These are phyloP conservation scores for Tetracladium maxilliforme DNA, from an alignment of 2,329 filamentous ascomycete species.

Conservation along the genomic window DNA sequence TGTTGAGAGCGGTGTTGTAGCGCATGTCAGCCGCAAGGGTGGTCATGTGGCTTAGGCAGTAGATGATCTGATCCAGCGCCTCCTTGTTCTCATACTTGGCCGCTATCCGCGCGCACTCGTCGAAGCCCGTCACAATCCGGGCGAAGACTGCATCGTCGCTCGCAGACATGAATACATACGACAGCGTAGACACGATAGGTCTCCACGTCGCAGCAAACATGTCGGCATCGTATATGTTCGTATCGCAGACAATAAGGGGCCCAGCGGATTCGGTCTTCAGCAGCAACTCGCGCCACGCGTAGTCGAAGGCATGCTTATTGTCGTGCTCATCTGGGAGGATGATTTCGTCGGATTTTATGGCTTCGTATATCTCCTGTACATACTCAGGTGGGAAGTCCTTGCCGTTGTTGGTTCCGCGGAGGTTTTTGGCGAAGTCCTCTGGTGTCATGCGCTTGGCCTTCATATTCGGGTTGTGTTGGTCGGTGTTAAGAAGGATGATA, in stretches of 20 bases:
- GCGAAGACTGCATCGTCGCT: constrained; percentile 89
- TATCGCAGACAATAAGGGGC: constrained; percentile 65
- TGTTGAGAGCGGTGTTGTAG: constrained; percentile 80
- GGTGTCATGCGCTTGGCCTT: constrained; percentile 68
- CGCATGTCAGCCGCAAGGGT: constrained; percentile 64
- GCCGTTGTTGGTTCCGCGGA: constrained; percentile 79
- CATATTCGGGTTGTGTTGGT: constrained; percentile 89
- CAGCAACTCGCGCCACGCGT: constrained; percentile 90
- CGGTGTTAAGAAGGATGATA: constrained; percentile 95
- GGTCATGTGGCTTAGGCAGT: constrained; percentile 79
- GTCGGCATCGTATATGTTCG: constrained; percentile 90
- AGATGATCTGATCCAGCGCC: constrained; percentile 84
- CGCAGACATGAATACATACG: constrained; percentile 98
- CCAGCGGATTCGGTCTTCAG: constrained; percentile 69
- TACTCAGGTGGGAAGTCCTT: constrained; percentile 76
- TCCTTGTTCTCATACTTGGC: constrained; percentile 71
- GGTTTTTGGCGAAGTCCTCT: constrained; percentile 70
- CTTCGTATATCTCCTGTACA: constrained; percentile 74
- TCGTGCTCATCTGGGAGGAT: constrained; percentile 96
- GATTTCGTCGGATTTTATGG: constrained; percentile 86
- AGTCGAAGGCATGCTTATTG: constrained; percentile 91
- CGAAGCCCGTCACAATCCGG: constrained; percentile 84
- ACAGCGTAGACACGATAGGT: constrained; percentile 84
- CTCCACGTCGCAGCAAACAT: constrained; percentile 97
- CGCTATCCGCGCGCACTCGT: constrained; percentile 89